These are phyloP conservation scores for Phytophthora kernoviae DNA, from an alignment of 352 stramenopile genomes.

Conservation along the genomic window DNA sequence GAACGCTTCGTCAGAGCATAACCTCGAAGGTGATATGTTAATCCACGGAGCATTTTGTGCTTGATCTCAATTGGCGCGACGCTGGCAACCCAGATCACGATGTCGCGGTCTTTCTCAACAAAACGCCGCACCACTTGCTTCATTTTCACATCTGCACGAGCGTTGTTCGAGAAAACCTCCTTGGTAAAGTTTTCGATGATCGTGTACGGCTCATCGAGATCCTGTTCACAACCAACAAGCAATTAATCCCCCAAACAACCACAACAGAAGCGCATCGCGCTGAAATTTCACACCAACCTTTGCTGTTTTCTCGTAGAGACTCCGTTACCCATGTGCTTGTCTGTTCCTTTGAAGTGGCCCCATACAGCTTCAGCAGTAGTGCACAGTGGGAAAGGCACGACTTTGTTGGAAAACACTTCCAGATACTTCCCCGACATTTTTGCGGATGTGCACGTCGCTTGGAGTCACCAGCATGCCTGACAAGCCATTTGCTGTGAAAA, in stretches of 20 bases:
- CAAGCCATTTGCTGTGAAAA: slow-evolving; percentile 31
- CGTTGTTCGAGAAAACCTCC: slow-evolving; percentile 56
- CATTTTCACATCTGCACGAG: slow-evolving; percentile 48
- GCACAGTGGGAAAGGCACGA: slow-evolving; percentile 24
- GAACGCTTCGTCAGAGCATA: slow-evolving; percentile 60
- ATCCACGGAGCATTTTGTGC: slow-evolving; percentile 36
- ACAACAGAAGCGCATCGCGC: too few relatives aligned
- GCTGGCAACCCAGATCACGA: slow-evolving; percentile 65
- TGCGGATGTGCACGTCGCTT: slow-evolving; percentile 26
- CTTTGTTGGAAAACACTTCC: slow-evolving; percentile 30
- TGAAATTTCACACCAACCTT: slow-evolving; percentile 8
- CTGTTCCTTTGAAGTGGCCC: slow-evolving; percentile 30
- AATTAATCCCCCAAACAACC: too few relatives aligned
- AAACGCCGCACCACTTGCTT: slow-evolving; percentile 62
- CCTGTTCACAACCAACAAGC: slow-evolving; percentile 6
- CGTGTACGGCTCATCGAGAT: slow-evolving; percentile 46
- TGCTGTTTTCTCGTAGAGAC: slow-evolving; percentile 33
- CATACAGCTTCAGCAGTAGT: slow-evolving; percentile 15
- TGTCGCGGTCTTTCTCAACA: slow-evolving; percentile 55
- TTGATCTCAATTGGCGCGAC: slow-evolving; percentile 61
- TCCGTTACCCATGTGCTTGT: slow-evolving; percentile 35
- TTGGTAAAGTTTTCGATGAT: slow-evolving; percentile 61
- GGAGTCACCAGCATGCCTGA: slow-evolving; percentile 16
- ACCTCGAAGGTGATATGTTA: slow-evolving; percentile 51
- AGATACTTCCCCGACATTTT: slow-evolving; percentile 20